phyloP scores from a whole-genome alignment of 345 rosid species.

The Populus pruinosa region DNA sequence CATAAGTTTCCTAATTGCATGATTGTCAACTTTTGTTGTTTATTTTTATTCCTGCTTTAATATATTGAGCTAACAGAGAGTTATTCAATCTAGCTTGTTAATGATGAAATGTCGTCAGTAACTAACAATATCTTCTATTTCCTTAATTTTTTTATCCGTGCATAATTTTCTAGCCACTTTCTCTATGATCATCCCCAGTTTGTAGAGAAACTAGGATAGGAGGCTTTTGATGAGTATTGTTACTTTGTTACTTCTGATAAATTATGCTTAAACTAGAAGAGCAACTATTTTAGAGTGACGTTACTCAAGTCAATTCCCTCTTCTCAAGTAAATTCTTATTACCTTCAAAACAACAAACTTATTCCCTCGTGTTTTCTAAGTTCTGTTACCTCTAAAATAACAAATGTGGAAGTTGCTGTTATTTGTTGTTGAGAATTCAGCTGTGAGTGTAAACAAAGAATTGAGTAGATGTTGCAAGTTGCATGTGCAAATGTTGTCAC shows the following conservation, averaged over 20 bases:
- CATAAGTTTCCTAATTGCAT: neutral
- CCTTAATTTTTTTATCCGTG: neutral
- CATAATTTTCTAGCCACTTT: neutral
- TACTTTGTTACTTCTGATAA: slow-evolving; percentile 5
- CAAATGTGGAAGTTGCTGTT: neutral
- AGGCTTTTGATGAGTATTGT: neutral
- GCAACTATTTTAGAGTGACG: neutral
- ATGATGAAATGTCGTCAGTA: neutral
- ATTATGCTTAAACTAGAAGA: neutral
- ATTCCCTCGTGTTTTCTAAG: neutral
- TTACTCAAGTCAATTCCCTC: neutral
- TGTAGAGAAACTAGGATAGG: neutral
- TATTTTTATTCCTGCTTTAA: neutral
- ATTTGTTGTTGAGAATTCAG: neutral
- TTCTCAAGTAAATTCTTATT: neutral
- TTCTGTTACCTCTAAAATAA: neutral
- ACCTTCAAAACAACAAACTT: neutral
- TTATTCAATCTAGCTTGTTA: neutral
- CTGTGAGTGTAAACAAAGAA: neutral
- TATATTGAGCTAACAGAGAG: neutral
- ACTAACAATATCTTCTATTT: neutral
- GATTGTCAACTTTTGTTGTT: neutral
- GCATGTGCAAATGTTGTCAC: neutral
- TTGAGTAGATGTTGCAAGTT: neutral
- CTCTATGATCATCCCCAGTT: neutral